Evolutionary conservation across 352 stramenopile species (phyloP).

Genomic region (Thraustotheca clavata): DNA sequence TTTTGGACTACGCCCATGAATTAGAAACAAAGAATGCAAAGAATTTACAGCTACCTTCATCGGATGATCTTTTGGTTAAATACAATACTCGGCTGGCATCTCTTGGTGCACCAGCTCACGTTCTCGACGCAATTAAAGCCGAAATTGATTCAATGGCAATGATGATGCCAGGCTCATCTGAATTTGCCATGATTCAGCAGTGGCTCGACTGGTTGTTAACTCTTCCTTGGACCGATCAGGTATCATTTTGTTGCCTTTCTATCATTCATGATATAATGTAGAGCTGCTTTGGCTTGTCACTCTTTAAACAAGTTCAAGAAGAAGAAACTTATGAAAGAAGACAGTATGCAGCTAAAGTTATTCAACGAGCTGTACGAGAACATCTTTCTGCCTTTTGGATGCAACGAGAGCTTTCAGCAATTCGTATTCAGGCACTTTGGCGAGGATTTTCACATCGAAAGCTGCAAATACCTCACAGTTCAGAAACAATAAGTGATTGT

Average conservation of each 20-base stretch:
- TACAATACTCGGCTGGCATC: slow-evolving; percentile 24
- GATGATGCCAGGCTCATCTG: slow-evolving; percentile 24
- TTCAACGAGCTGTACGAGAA: slow-evolving; percentile 39
- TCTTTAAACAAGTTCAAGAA: slow-evolving; percentile 31
- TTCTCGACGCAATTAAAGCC: slow-evolving; percentile 29
- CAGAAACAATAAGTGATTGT: no score
- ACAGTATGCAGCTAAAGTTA: slow-evolving; percentile 27
- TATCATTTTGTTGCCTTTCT: no score
- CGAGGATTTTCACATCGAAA: slow-evolving; percentile 18
- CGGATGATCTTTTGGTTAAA: slow-evolving; percentile 22
- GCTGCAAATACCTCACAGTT: no score
- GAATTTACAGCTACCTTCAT: no score
- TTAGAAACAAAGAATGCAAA: no score
- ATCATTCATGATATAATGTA: slow-evolving; percentile 22
- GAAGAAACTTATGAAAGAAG: not conserved
- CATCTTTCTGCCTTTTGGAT: slow-evolving; percentile 29
- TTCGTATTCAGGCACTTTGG: slow-evolving; percentile 31
- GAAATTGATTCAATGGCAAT: slow-evolving; percentile 41
- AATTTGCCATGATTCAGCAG: slow-evolving; percentile 31
- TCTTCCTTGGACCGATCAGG: slow-evolving; percentile 38
- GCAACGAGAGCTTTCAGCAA: slow-evolving; percentile 23
- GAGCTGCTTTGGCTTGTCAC: slow-evolving; percentile 30
- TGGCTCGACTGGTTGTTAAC: slow-evolving; percentile 56
- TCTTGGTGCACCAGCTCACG: slow-evolving; percentile 24
- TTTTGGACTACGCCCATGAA: slow-evolving; percentile 31